Evolutionary conservation across 345 rosid genomes (phyloP), one percentile per base, ranked within the genome.

Genomic region (Aquilaria yunnanensis): DNA sequence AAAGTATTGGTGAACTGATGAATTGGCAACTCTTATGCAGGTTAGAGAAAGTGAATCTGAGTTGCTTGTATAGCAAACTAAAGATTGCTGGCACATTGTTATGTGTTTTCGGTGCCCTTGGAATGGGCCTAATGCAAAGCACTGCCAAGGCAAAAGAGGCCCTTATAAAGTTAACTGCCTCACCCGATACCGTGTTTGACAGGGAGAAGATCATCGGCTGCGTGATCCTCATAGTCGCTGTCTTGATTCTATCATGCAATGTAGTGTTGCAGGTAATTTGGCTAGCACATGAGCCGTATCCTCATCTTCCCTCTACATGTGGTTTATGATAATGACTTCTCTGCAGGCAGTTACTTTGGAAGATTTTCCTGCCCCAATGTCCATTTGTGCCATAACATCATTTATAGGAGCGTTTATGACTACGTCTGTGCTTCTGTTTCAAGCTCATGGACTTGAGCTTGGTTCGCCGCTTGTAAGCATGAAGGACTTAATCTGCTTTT

Each of bases 361-460:
- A 9, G 85, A 85, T 57, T 91, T 95, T 72, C 94, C 96, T 0
- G 99, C 97, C n/a, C 99, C 99, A 0, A 81, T 89, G 55, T 91
- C 98, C 0, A 54, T 91, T 64, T 83, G 81, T 67, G 94, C 89
- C 14, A 73, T 84, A 66, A 85, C 90, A 50, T 84, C 96, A 10
- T 69, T 89, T 59, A 74, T 91, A 2, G 99, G 98, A 46, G 84
- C 81, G 54, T 16, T 85, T 64, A 74, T 74, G 59, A 85, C 98
- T 51, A 75, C 78, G 16, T 30, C 66, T 34, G 76, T 80, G 11
- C 77, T 84, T 41, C 45, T 88, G 46, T 33, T 82, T 31, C 77
- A 81, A 70, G 77, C 74, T 64, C 73, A 69, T 51, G 67, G 47
- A 7, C 8, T 77, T 30, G 73, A 74, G 43, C 66, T 72, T 8